phyloP scores from a whole-genome alignment of 1,284 basidiomycete species.

The Apiotrichum brassicae region DNA sequence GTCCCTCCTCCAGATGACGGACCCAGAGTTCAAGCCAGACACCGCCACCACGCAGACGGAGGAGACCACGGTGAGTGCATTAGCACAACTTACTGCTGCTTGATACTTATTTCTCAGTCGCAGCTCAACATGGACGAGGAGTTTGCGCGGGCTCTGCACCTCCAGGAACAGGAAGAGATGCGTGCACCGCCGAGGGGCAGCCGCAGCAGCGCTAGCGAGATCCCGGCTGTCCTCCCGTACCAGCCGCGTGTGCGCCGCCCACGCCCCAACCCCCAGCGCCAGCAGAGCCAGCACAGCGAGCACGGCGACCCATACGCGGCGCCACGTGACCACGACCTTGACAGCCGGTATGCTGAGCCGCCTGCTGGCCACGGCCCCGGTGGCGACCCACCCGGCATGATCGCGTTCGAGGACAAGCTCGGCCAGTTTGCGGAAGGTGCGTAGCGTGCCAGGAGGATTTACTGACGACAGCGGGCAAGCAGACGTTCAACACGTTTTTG shows the following conservation, averaged over 20 bases:
- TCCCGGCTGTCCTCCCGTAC: constrained; percentile 34
- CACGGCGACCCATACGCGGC: constrained; percentile 5
- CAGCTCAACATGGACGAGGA: constrained; percentile 45
- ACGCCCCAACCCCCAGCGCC: constrained; percentile 7
- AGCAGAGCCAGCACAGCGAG: no score
- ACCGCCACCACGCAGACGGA: constrained; percentile 7
- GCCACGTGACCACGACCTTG: constrained; percentile 4
- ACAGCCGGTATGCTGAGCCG: constrained; percentile 8
- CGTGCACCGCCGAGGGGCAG: neutral
- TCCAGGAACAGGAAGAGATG: constrained; percentile 39
- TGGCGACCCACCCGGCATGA: constrained; percentile 28
- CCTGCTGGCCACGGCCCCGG: neutral
- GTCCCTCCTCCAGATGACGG: constrained; percentile 43
- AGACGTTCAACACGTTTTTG: constrained; percentile 40
- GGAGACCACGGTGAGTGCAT: constrained; percentile 1
- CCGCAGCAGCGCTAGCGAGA: neutral
- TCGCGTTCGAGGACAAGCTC: constrained; percentile 41
- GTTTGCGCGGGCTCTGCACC: constrained; percentile 39
- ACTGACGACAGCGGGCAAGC: constrained; percentile 33
- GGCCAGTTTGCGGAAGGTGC: constrained; percentile 39
- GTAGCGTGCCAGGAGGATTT: constrained; percentile 5
- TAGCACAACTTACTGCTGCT: neutral
- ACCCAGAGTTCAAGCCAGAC: constrained; percentile 43
- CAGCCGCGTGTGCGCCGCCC: constrained; percentile 38
- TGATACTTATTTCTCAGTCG: constrained; percentile 20